Evolutionary conservation across 768 basidiomycete species (phyloP).

Genomic region (Clathrus columnatus): DNA sequence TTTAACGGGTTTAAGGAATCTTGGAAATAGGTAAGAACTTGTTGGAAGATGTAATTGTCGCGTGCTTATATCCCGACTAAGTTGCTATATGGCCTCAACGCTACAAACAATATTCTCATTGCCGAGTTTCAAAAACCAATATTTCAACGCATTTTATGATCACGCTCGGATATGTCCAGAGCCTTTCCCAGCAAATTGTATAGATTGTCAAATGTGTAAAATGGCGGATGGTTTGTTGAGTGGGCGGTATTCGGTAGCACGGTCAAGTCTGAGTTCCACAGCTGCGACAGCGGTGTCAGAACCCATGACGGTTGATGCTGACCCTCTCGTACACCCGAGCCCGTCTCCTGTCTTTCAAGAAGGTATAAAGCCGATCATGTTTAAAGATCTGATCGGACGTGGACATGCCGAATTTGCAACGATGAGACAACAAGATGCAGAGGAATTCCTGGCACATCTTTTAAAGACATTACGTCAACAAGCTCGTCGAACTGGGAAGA

Average conservation of each 20-base stretch:
- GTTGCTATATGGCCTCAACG: conserved; percentile 97
- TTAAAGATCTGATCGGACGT: conserved; percentile 86
- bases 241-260: conserved; percentile 77
- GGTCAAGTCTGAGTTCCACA: conserved; percentile 18
- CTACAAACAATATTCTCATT: conserved; percentile 82
- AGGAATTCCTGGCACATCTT: conserved; percentile 86
- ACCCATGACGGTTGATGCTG: conserved; percentile 15
- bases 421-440: conserved; percentile 95
- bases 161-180: conserved; percentile 61
- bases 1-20: conserved; percentile 81
- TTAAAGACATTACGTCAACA: conserved; percentile 65
- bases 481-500: conserved; percentile 33
- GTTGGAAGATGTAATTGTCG: conserved; percentile 7
- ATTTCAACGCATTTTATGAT: conserved; percentile 36
- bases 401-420: conserved; percentile 92
- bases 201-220: conserved; percentile 95
- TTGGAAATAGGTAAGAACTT: conserved; percentile 70
- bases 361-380: conserved; percentile 71
- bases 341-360: conserved; percentile 62
- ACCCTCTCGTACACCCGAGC: conserved; percentile 25
- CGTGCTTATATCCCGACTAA: conserved; percentile 26
- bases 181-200: conserved; percentile 66
- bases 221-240: conserved; percentile 87
- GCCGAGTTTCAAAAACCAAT: conserved; percentile 65
- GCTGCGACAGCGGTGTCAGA: conserved; percentile 15